Evolutionary conservation across 495 filamentous ascomycete genomes (phyloP), one percentile per base, ranked within the genome.

Genomic region (Tuber magnatum): DNA sequence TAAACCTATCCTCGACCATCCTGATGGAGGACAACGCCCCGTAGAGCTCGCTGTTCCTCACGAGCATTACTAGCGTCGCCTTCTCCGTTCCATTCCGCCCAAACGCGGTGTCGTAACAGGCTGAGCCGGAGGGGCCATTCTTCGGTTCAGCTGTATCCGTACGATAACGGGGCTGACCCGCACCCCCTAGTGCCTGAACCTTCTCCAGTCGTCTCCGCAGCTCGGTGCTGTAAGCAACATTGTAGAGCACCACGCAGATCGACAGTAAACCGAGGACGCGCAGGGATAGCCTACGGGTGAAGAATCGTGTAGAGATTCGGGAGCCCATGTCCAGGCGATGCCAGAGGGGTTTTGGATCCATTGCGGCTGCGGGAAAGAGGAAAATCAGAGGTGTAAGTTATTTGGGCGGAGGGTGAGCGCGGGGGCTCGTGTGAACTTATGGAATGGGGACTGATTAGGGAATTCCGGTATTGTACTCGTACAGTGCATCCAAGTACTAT

Each of bases 1-100:
- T 99, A n/a, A 80, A 80, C 65, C 79, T 71, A 78, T 80, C 77
- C 70, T 80, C 79, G 18, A 80, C 74, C 71, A 48, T 80, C 65
- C 77, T 77, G 32, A 80, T 80, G 5, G 78, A 77, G 8, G 61
- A 51, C 46, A 80, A 65, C 5, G 79, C 77, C 44, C 77, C 78
- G 24, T 69, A 42, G 20, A 80, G 71, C 72, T 80, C 79, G 39
- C 79, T 43, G 20, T 80, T 80, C 39, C 79, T 80, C 28, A 80
- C 78, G 56, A 80, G 73, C 78, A 80, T 80, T 20, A 80, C 78
- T 71, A 80, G 38, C 18, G 78, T 80, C 28, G 78, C 78, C 39
- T 80, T 80, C 71, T 80, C 78, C 22, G 77, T 80, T 32, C 78
- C 78, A 28, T 79, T 79, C 7, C 48, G 61, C 32, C 68, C 69